Percentiles rank a stretch among this genome's conserved stretches.
These are phyloP conservation scores for Pythium biforme DNA, from an alignment of 352 stramenopile genomes.

Conservation along the genomic window DNA sequence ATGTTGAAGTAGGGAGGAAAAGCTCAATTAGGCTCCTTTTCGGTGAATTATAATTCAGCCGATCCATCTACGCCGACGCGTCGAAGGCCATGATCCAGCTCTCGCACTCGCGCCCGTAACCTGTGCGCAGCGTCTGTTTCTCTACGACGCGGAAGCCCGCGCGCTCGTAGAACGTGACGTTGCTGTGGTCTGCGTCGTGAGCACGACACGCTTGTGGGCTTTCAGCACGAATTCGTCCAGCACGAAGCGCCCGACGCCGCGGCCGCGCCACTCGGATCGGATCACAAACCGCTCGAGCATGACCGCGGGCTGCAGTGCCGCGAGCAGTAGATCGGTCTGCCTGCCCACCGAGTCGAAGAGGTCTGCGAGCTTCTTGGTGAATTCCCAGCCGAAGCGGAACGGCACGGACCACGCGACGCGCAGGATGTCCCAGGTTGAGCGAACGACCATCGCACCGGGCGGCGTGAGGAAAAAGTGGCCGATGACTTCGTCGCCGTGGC, in stretches of 20 bases:
- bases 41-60: neutral
- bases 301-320: neutral
- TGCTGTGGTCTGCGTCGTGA: constrained; percentile 1
- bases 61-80: neutral
- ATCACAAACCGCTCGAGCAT: constrained; percentile 17
- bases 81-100: constrained; percentile 18
- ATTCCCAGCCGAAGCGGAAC: constrained; percentile 11
- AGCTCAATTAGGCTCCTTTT: too few relatives aligned
- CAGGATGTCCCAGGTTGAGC: neutral
- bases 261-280: constrained; percentile 13
- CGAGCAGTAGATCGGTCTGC: neutral
- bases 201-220: neutral
- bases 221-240: constrained; percentile 10
- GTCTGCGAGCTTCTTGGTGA: constrained; percentile 11
- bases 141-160: constrained; percentile 11
- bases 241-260: constrained; percentile 7
- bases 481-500: constrained; percentile 5
- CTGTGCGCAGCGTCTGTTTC: constrained; percentile 9
- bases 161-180: constrained; percentile 5
- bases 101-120: constrained; percentile 14
- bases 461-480: constrained; percentile 10
- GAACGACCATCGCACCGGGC: neutral
- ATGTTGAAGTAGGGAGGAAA: neutral
- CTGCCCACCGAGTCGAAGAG: constrained; percentile 3
- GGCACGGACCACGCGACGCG: constrained; percentile 4